Conservation (phyloP, 805 yeast species). For the Lipomyces sp. region DNA sequence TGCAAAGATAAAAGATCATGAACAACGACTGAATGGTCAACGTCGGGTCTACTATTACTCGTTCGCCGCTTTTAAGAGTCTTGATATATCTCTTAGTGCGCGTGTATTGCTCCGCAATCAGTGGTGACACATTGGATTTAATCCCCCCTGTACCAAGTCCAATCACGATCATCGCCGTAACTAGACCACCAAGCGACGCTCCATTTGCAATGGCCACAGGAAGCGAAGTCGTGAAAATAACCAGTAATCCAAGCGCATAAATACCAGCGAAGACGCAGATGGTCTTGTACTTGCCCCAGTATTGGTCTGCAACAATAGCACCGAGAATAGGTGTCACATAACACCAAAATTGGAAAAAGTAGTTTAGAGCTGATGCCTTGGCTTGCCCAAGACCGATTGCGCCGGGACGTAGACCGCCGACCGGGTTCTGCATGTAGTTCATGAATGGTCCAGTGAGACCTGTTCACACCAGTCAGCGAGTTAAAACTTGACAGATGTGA, state of each 20-base stretch:
- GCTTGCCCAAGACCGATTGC: slow-evolving; percentile 57
- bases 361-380: slow-evolving; percentile 68
- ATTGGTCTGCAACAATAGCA: slow-evolving; percentile 72
- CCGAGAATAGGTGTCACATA: slow-evolving; percentile 76
- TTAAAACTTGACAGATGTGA: not conserved
- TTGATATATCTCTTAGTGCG: slow-evolving; percentile 57
- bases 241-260: slow-evolving; percentile 59
- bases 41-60: slow-evolving; percentile 66
- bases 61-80: slow-evolving; percentile 58
- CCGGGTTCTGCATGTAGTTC: slow-evolving; percentile 65
- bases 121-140: slow-evolving; percentile 69
- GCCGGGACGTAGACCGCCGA: slow-evolving; percentile 47
- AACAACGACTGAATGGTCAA: slow-evolving; percentile 70
- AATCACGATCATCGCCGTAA: slow-evolving; percentile 54
- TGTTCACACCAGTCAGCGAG: too few relatives aligned
- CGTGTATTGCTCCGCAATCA: slow-evolving; percentile 72
- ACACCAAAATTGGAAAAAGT: slow-evolving; percentile 79
- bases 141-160: slow-evolving; percentile 82
- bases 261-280: slow-evolving; percentile 58
- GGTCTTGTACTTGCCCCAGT: slow-evolving; percentile 68
- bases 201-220: slow-evolving; percentile 52
- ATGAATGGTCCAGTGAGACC: slow-evolving; percentile 64
- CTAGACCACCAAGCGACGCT: slow-evolving; percentile 62
- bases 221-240: slow-evolving; percentile 66
- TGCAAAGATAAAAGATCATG: slow-evolving; percentile 71